Conservation (phyloP, 2,329 filamentous ascomycete species). For the Aspergillus ruber region DNA sequence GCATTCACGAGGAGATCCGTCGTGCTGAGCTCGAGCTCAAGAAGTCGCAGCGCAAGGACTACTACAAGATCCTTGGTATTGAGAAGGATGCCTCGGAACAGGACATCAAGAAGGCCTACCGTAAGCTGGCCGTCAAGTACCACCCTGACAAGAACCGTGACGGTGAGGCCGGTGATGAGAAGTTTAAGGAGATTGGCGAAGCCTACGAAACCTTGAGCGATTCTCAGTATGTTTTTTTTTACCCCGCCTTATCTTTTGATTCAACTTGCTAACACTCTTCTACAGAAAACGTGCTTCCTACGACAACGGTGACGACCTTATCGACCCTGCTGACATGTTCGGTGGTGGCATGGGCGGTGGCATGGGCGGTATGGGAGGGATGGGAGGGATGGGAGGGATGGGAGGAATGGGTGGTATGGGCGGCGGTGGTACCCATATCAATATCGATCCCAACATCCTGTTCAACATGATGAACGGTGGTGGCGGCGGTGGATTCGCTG, state of each 20-base stretch:
- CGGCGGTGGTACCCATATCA: constrained; percentile 40
- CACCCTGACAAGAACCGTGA: constrained; percentile 94
- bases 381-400: constrained; percentile 48
- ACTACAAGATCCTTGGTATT: constrained; percentile 93
- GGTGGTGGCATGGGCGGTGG: constrained; percentile 46
- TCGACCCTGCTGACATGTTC: constrained; percentile 84
- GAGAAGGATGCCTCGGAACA: constrained; percentile 76
- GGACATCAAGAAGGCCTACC: constrained; percentile 94
- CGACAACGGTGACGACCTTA: constrained; percentile 85
- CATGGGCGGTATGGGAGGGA: constrained; percentile 51
- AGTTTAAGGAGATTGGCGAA: constrained; percentile 97
- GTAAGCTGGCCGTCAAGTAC: constrained; percentile 86
- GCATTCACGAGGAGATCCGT: constrained; percentile 75
- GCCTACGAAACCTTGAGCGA: constrained; percentile 95
- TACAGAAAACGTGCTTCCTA: constrained; percentile 77
- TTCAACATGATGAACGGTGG: constrained; percentile 77
- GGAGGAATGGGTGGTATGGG: constrained; percentile 54
- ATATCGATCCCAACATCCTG: constrained; percentile 69
- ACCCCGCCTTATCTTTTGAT: background rate
- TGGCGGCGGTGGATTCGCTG: constrained; percentile 35
- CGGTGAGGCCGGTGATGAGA: constrained; percentile 73
- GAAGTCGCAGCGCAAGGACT: constrained; percentile 96
- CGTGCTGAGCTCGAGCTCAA: constrained; percentile 92
- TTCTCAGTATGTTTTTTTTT: constrained; percentile 62
- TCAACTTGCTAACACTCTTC: constrained; percentile 8